phyloP scores from a whole-genome alignment of 306 rosid species.

The Inga leiocalycina region DNA sequence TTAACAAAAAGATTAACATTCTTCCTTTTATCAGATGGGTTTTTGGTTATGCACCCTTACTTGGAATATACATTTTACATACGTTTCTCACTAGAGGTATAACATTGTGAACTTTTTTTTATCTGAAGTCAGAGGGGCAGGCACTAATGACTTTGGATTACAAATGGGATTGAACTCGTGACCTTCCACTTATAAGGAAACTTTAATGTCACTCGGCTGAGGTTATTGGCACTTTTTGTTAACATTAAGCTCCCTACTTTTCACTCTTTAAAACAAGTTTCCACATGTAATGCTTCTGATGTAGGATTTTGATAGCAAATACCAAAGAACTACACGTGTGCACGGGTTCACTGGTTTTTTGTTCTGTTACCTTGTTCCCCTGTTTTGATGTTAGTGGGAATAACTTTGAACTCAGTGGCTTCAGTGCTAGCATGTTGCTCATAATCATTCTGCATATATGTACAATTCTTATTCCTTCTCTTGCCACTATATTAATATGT shows the following conservation, averaged over 20 bases:
- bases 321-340: background rate
- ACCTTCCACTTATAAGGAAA: background rate
- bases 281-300: background rate
- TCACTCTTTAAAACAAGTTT: background rate
- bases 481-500: background rate
- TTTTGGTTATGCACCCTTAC: background rate
- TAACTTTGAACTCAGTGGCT: slow-evolving; percentile 27
- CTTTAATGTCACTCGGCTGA: background rate
- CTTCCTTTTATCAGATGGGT: background rate
- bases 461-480: background rate
- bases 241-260: background rate
- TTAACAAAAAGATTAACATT: slow-evolving; percentile 46
- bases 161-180: background rate
- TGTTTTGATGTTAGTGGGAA: slow-evolving; percentile 30
- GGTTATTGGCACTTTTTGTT: background rate
- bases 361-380: slow-evolving; percentile 17
- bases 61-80: background rate
- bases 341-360: background rate
- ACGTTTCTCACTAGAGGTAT: background rate
- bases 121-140: background rate
- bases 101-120: background rate
- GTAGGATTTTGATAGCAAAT: background rate
- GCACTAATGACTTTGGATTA: no score
- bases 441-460: background rate
- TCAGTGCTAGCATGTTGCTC: slow-evolving; percentile 22